Evolutionary conservation across 148 eudicot genomes (phyloP).

Genomic region (Cornus suecica): DNA sequence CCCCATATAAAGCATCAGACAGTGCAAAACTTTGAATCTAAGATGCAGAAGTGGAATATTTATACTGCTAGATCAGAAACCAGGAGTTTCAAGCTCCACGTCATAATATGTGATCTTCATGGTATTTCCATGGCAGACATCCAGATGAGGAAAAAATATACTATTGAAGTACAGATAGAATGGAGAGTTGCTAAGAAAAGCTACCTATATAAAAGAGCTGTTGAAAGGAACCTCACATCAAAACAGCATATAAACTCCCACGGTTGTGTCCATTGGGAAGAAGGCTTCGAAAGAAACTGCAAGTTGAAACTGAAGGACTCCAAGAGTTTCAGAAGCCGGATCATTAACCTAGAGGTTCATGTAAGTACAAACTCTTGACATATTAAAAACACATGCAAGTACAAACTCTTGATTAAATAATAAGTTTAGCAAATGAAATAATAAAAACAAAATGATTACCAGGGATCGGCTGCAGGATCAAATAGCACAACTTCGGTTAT

Average conservation of each 20-base stretch:
- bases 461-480: constrained; percentile 20
- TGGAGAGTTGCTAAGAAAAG: constrained; percentile 9
- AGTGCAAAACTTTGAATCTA: neutral
- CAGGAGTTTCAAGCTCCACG: constrained; percentile 18
- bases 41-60: constrained; percentile 19
- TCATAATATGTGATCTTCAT: constrained; percentile 19
- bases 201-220: constrained; percentile 5
- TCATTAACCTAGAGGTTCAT: constrained; percentile 16
- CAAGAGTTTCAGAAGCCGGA: constrained; percentile 13
- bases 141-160: constrained; percentile 5
- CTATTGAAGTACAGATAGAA: constrained; percentile 19
- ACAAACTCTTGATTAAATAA: neutral
- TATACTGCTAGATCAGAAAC: constrained; percentile 12
- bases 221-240: constrained; percentile 15
- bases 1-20: neutral
- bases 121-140: constrained; percentile 5
- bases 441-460: neutral
- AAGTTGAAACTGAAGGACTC: constrained; percentile 9
- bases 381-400: no score
- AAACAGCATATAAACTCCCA: constrained; percentile 10
- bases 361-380: constrained; percentile 24
- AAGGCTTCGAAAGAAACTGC: constrained; percentile 22
- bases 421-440: neutral
- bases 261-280: constrained; percentile 23
- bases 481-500: constrained; percentile 9